Evolutionary conservation across 2,329 filamentous ascomycete genomes (phyloP).

Genomic region (Pseudocercospora pini-densiflorae): DNA sequence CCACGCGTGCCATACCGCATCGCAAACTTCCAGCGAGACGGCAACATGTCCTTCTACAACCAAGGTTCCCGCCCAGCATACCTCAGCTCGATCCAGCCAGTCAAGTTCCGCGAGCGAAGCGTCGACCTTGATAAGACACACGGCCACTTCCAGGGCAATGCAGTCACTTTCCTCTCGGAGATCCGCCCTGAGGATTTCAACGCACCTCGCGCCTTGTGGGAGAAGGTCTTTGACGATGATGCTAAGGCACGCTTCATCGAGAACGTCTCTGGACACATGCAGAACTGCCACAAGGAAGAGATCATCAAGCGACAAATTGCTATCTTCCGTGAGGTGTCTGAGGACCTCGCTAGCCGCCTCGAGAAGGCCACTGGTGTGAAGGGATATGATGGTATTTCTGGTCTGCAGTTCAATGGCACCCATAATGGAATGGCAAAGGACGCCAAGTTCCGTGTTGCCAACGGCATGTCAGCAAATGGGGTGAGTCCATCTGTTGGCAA

Average conservation of each 20-base stretch:
- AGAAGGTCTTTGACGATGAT: constrained; percentile 64
- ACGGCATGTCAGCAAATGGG: constrained; percentile 48
- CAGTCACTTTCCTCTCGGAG: constrained; percentile 57
- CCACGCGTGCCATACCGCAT: constrained; percentile 61
- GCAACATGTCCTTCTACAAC: constrained; percentile 70
- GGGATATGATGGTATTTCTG: constrained; percentile 62
- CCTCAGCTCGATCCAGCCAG: constrained; percentile 58
- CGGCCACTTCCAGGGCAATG: constrained; percentile 55
- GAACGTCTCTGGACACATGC: constrained; percentile 67
- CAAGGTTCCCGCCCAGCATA: constrained; percentile 64
- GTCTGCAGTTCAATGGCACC: constrained; percentile 62
- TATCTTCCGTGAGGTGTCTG: constrained; percentile 67
- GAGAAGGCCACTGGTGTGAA: constrained; percentile 68
- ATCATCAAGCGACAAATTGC: constrained; percentile 67
- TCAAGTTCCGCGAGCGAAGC: constrained; percentile 52
- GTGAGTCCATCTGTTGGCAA: constrained; percentile 20
- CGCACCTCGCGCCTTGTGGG: constrained; percentile 63
- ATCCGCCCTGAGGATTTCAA: constrained; percentile 60
- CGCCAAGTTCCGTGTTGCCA: constrained; percentile 53
- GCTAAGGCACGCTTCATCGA: constrained; percentile 63
- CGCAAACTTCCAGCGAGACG: constrained; percentile 73
- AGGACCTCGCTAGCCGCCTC: constrained; percentile 61
- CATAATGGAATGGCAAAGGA: constrained; percentile 65
- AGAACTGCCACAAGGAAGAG: constrained; percentile 61
- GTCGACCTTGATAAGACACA: constrained; percentile 57